phyloP scores from a whole-genome alignment of 1,139 yeast species.

The Sugiyamaella xylanicola region DNA sequence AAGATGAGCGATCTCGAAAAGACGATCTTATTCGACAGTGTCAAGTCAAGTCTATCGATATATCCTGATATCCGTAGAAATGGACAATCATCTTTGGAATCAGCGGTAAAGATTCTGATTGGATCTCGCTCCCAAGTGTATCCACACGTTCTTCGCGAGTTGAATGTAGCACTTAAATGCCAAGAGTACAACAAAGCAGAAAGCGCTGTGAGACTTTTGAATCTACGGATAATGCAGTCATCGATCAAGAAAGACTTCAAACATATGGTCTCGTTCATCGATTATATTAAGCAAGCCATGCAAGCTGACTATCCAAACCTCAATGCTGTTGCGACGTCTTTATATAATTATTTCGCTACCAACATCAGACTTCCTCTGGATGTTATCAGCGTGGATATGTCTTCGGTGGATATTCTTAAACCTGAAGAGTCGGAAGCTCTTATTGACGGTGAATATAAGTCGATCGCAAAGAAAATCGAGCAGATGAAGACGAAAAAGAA shows the following conservation, averaged over 20 bases:
- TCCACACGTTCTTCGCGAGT: slow-evolving; percentile 50
- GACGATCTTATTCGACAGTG: slow-evolving; percentile 66
- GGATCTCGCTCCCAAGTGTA: slow-evolving; percentile 54
- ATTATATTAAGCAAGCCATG: slow-evolving; percentile 58
- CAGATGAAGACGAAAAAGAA: slow-evolving; percentile 55
- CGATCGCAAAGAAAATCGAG: slow-evolving; percentile 48
- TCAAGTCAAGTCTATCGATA: slow-evolving; percentile 65
- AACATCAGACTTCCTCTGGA: slow-evolving; percentile 32
- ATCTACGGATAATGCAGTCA: slow-evolving; percentile 43
- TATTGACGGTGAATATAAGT: slow-evolving; percentile 6
- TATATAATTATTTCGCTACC: slow-evolving; percentile 52
- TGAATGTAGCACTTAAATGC: slow-evolving; percentile 55
- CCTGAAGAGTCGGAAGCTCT: neutral
- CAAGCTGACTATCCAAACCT: slow-evolving; percentile 55
- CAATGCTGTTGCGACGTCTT: slow-evolving; percentile 39
- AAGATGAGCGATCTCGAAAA: slow-evolving; percentile 70
- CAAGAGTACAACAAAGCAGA: slow-evolving; percentile 62
- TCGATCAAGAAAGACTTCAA: slow-evolving; percentile 61
- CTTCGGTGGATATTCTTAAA: slow-evolving; percentile 49
- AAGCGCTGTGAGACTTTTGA: slow-evolving; percentile 58
- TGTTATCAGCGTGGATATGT: slow-evolving; percentile 26
- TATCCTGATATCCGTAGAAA: slow-evolving; percentile 69
- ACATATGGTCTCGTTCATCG: slow-evolving; percentile 52
- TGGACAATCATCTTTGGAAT: slow-evolving; percentile 70
- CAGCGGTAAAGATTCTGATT: slow-evolving; percentile 70